Percentiles rank a stretch among this genome's conserved stretches.
These are phyloP conservation scores for Herpotrichia juniperi DNA, from an alignment of 2,329 filamentous ascomycete genomes.

Conservation along the genomic window DNA sequence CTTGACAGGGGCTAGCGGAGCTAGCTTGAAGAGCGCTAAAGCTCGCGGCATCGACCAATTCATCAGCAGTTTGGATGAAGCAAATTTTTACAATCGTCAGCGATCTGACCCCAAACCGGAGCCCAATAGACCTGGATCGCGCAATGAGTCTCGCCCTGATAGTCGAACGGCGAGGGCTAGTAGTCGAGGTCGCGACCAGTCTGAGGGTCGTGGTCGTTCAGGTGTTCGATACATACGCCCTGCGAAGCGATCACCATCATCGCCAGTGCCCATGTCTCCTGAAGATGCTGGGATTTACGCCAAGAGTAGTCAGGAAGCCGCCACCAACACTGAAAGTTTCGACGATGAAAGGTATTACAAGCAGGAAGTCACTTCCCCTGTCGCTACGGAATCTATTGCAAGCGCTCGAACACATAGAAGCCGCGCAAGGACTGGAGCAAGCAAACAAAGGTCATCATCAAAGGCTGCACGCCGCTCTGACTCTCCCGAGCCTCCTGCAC, in stretches of 20 bases:
- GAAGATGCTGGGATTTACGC: constrained; percentile 68
- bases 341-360: constrained; percentile 57
- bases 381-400: constrained; percentile 43
- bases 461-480: constrained; percentile 40
- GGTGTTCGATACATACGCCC: constrained; percentile 72
- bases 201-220: constrained; percentile 73
- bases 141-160: constrained; percentile 19
- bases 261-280: constrained; percentile 91
- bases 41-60: constrained; percentile 79
- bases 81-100: constrained; percentile 62
- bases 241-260: constrained; percentile 86
- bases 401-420: constrained; percentile 44
- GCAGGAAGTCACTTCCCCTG: constrained; percentile 42
- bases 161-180: constrained; percentile 54
- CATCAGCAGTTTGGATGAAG: constrained; percentile 83
- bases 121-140: constrained; percentile 28
- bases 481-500: constrained; percentile 39
- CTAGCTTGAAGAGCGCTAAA: constrained; percentile 62
- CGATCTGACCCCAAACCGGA: constrained; percentile 46
- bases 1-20: constrained; percentile 46
- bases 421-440: constrained; percentile 36
- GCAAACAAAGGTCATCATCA: constrained; percentile 45
- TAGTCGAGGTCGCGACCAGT: constrained; percentile 61
- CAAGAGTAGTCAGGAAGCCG: constrained; percentile 48
- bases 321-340: constrained; percentile 52